These are phyloP conservation scores for Neurospora africana DNA, from an alignment of 495 filamentous ascomycete species.

Conservation along the genomic window DNA sequence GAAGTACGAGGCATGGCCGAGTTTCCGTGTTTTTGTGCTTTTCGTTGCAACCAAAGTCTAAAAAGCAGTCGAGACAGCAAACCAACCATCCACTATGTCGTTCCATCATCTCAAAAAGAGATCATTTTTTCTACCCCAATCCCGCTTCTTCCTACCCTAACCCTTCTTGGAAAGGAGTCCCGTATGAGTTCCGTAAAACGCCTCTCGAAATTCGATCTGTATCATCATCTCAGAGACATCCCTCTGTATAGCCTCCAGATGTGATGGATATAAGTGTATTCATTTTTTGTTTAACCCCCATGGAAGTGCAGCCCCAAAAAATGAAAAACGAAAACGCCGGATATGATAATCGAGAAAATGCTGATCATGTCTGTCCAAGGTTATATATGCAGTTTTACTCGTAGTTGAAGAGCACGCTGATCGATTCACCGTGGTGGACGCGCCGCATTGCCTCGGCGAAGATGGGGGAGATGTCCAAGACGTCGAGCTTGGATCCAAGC, in stretches of 20 bases:
- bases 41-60: neutral
- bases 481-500: conserved; percentile 73
- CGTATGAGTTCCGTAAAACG: neutral
- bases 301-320: neutral
- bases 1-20: neutral
- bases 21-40: neutral
- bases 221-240: neutral
- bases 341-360: neutral
- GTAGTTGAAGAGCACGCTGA: conserved; percentile 90
- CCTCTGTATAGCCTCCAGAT: neutral
- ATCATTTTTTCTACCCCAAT: neutral
- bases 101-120: neutral
- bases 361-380: neutral
- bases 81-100: neutral
- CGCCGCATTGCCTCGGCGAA: conserved; percentile 95
- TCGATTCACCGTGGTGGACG: conserved; percentile 95
- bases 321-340: neutral
- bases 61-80: neutral
- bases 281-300: neutral
- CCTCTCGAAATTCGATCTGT: neutral
- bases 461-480: conserved; percentile 77
- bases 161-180: neutral
- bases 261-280: neutral
- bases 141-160: neutral
- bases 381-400: conserved; percentile 29